Conservation (phyloP, 176 grass and related monocot species). For the Eleusine coracana region DNA sequence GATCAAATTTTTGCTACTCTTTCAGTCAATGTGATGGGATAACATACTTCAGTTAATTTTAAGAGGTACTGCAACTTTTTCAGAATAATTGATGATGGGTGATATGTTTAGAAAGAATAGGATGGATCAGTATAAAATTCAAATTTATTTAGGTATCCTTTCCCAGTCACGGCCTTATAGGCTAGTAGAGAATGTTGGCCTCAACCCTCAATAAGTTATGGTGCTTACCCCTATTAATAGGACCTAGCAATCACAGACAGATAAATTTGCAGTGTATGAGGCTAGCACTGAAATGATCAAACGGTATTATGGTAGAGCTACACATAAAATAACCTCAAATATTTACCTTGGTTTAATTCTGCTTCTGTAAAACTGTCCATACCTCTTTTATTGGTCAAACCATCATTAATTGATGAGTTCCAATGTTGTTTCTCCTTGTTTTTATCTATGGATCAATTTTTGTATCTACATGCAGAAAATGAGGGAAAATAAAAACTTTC, state of each 20-base stretch:
- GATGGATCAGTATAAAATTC: background rate
- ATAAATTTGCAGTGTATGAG: background rate
- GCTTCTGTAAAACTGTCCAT: slow-evolving; percentile 4
- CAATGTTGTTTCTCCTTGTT: background rate
- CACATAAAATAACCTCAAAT: background rate
- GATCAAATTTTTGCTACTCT: slow-evolving; percentile 11
- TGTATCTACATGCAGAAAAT: background rate
- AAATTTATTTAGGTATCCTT: background rate
- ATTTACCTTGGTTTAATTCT: slow-evolving; percentile 10
- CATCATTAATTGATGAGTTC: background rate
- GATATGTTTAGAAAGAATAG: slow-evolving; percentile 1
- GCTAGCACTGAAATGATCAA: background rate
- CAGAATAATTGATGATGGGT: background rate
- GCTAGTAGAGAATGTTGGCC: background rate
- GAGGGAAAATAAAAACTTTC: background rate
- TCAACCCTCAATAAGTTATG: background rate
- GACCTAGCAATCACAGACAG: background rate
- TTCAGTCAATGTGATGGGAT: no score
- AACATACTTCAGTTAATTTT: slow-evolving; percentile 5
- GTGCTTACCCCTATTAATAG: background rate
- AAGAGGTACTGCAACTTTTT: slow-evolving; percentile 11
- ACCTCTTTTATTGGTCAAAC: background rate
- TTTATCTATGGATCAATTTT: slow-evolving; percentile 3
- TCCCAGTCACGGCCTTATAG: background rate
- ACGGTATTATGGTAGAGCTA: background rate